Percentiles rank a stretch among this genome's conserved stretches.
phyloP scores from a whole-genome alignment of 148 eudicot genomes.

The Heliosperma pusillum region DNA sequence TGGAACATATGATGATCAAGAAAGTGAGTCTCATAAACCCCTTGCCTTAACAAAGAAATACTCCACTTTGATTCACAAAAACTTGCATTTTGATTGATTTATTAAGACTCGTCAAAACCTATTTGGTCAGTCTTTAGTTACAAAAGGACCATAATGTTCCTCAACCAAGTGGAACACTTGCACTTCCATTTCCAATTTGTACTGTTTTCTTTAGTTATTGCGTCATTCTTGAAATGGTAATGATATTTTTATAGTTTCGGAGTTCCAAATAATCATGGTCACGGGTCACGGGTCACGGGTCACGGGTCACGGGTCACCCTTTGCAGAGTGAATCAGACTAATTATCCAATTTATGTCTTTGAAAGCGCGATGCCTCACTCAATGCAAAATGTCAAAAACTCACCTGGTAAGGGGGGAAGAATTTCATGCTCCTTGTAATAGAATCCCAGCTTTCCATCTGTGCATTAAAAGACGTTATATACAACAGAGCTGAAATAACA shows the following conservation, averaged over 20 bases:
- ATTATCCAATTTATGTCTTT: not conserved
- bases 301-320: not conserved
- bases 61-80: too few relatives aligned
- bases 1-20: conserved; percentile 26
- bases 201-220: too few relatives aligned
- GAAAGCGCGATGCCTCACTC: not conserved
- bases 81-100: too few relatives aligned
- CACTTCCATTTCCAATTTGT: too few relatives aligned
- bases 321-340: not conserved
- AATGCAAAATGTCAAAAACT: conserved; percentile 13
- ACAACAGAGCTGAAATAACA: not conserved
- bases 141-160: too few relatives aligned
- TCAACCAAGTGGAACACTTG: too few relatives aligned
- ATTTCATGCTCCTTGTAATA: conserved; percentile 92
- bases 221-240: too few relatives aligned
- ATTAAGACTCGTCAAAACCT: too few relatives aligned
- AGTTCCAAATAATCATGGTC: not conserved
- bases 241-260: too few relatives aligned
- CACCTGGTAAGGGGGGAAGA: conserved; percentile 88
- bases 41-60: not conserved
- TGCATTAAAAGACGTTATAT: not conserved
- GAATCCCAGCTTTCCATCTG: conserved; percentile 89
- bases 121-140: too few relatives aligned
- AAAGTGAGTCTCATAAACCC: conserved; percentile 6
- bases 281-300: not conserved